Conservation (phyloP, 163 green algal species). For the Picocystis sp. region DNA sequence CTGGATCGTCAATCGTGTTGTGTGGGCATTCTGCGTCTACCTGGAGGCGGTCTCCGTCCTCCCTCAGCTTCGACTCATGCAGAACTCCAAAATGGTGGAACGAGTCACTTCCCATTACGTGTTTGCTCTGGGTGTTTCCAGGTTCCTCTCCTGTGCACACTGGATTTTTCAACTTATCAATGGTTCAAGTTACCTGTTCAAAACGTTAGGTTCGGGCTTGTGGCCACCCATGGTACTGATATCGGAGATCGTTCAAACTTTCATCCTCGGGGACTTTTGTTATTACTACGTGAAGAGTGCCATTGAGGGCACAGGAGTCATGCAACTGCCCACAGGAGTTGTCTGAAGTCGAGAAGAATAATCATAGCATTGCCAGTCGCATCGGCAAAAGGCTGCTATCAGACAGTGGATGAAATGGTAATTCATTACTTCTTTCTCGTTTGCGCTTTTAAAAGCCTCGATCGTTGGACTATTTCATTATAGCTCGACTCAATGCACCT, state of each 20-base stretch:
- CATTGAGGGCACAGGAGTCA: constrained; percentile 64
- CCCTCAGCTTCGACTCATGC: constrained; percentile 95
- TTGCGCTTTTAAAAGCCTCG: not conserved
- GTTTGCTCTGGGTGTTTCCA: constrained; percentile 80
- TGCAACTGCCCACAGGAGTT: constrained; percentile 73
- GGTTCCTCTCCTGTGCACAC: constrained; percentile 94
- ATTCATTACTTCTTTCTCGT: too few relatives aligned
- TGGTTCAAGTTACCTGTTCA: constrained; percentile 70
- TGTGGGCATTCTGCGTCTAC: constrained; percentile 97
- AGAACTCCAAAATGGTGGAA: constrained; percentile 88
- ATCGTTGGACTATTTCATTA: constrained; percentile 26
- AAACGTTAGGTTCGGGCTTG: constrained; percentile 66
- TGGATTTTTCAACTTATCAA: constrained; percentile 91
- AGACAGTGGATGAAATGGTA: too few relatives aligned
- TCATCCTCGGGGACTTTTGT: constrained; percentile 98
- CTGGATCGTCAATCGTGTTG: constrained; percentile 54
- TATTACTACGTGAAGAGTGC: constrained; percentile 97
- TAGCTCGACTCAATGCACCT: constrained; percentile 31
- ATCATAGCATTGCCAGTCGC: not conserved
- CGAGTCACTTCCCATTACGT: constrained; percentile 97
- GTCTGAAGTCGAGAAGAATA: constrained; percentile 31
- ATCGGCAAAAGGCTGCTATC: too few relatives aligned
- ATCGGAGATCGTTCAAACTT: constrained; percentile 92
- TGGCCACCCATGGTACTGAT: constrained; percentile 94
- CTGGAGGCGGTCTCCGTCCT: constrained; percentile 86